Conservation (phyloP, 1,284 basidiomycete species). For the Kwoniella shivajii region DNA sequence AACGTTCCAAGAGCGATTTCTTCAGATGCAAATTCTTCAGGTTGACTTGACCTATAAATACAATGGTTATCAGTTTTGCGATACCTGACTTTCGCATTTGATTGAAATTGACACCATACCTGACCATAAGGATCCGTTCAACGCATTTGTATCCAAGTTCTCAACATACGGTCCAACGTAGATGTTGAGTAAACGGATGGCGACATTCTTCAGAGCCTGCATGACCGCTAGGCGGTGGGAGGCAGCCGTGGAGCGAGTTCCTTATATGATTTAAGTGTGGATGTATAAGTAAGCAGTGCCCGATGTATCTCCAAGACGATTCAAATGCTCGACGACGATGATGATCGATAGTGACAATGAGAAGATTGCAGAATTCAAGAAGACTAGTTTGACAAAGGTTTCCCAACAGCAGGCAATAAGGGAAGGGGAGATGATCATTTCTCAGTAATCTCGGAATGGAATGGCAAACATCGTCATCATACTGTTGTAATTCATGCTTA, state of each 20-base stretch:
- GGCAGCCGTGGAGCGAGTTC: not conserved
- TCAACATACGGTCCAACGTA: conserved; percentile 95
- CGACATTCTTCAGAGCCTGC: conserved; percentile 50
- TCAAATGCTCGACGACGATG: no score
- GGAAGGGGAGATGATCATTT: no score
- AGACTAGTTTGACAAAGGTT: no score
- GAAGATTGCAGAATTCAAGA: no score
- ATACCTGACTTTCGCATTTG: not conserved
- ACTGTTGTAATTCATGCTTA: no score
- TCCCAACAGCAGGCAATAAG: no score
- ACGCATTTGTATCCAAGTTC: conserved; percentile 91
- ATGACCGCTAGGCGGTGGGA: conserved; percentile 20
- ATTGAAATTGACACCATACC: conserved; percentile 59
- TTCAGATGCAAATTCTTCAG: conserved; percentile 71
- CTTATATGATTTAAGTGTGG: not conserved
- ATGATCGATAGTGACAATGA: no score
- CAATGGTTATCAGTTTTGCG: not conserved
- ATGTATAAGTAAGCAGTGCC: not conserved
- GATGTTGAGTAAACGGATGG: conserved; percentile 71
- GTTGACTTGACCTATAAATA: conserved; percentile 7
- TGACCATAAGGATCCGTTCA: conserved; percentile 92
- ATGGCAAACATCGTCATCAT: no score
- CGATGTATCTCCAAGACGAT: not conserved
- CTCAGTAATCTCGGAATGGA: no score
- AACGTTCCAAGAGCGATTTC: conserved; percentile 93